Conservation (phyloP, 352 stramenopile genomes). For the Globisporangium heterothallicum region DNA sequence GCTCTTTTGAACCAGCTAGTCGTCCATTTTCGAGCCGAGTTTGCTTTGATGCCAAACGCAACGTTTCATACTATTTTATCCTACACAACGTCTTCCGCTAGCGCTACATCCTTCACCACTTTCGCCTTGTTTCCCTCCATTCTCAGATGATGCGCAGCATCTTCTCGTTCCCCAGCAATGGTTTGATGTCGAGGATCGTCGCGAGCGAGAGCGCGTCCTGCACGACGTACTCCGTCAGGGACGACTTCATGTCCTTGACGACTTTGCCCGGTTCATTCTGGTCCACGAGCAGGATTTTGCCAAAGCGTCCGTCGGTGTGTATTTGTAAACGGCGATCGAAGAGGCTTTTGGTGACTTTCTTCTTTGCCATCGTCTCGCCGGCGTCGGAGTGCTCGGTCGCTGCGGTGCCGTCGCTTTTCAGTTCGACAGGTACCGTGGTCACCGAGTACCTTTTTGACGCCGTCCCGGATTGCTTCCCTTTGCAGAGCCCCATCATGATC, state of each 20-base stretch:
- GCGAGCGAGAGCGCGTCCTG: constrained; percentile 19
- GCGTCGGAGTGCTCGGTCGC: not conserved
- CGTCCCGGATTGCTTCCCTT: not conserved
- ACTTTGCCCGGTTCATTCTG: constrained; percentile 13
- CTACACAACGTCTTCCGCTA: no score
- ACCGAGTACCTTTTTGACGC: not conserved
- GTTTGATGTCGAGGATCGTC: constrained; percentile 26
- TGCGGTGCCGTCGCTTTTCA: no score
- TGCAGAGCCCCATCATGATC: constrained; percentile 22
- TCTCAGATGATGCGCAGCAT: constrained; percentile 6
- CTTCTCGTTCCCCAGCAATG: constrained; percentile 16
- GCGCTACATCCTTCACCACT: no score
- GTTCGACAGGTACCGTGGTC: not conserved
- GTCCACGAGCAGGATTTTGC: constrained; percentile 24
- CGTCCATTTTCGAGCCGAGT: no score
- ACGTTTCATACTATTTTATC: no score
- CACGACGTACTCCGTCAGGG: constrained; percentile 19
- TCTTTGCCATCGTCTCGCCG: not conserved
- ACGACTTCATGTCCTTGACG: constrained; percentile 2
- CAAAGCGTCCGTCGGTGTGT: constrained; percentile 16
- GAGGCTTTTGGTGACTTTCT: constrained; percentile 11
- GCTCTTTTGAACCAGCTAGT: no score
- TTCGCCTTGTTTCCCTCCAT: not conserved
- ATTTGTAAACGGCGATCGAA: constrained; percentile 24
- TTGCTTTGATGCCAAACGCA: no score